Evolutionary conservation across 2,329 filamentous ascomycete species (phyloP), one percentile per base, ranked within the genome.

Genomic region (Chrysoporthe austroafricana): DNA sequence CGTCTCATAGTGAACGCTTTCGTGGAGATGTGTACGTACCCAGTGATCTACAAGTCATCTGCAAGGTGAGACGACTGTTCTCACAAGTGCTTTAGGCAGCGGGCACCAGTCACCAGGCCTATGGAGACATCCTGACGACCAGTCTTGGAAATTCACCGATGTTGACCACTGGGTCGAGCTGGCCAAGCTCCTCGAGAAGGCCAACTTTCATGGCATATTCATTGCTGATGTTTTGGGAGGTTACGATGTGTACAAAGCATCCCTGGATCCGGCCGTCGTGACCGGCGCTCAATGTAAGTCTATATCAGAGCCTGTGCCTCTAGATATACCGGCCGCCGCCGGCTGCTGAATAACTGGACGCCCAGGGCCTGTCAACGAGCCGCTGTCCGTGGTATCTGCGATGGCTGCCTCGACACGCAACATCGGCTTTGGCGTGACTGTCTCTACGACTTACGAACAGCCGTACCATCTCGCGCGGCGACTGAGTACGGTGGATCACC

Each of bases 161-260:
- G 78, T 89, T 44, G 78, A 85, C 6, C 85, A 90, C 69, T 91
- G 88, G 88, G 82, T 85, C 0, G 81, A 86, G 62, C 77, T 91
- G 0, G 88, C 88, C 0, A 81, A 88, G 69, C 77, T 87, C 0
- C 82, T 90, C 0, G 88, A 90, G 70, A 79, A 82, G 0, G 88
- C 85, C 42, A 88, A 89, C 64, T 89, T 90, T 71, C 87, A 90
- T 64, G 87, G 86, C 13, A 88, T 90, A 46, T 90, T 90, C 76
- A 88, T 91, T 63, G 88, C 88, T 0, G 88, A 91, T 73, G 87
- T 90, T 0, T 81, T 91, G 1, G 84, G 73, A 71, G 87, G 87
- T 6, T 91, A 91, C 73, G 89, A 92, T 78, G 88, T 91, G 4
- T 92, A 91, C 77, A 87, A 87, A 68, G 85, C 88, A 0, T 86